Percentiles rank a stretch among this genome's conserved stretches.
Evolutionary conservation across 352 stramenopile species (phyloP).

Genomic region (Phytopythium aichiense): DNA sequence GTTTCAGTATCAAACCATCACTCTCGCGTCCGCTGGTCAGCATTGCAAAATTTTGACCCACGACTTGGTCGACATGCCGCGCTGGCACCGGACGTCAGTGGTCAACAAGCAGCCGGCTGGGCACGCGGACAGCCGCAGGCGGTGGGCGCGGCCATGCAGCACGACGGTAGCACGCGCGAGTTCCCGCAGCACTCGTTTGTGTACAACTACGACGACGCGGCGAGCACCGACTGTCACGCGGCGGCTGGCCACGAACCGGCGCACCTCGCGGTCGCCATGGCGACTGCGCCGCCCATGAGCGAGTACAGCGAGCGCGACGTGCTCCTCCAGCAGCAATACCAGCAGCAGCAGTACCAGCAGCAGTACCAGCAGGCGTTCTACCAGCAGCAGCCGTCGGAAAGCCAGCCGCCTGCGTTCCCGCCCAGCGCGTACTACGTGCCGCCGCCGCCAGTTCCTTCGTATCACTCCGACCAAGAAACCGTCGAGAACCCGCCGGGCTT

Average conservation of each 20-base stretch:
- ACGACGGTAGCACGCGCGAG: constrained; percentile 2
- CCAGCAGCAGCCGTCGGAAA: neutral
- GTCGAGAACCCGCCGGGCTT: constrained; percentile 21
- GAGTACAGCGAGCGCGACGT: constrained; percentile 1
- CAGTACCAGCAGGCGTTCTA: constrained; percentile 11
- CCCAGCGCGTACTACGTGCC: constrained; percentile 31
- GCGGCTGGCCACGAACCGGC: no score
- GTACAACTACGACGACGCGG: constrained; percentile 5
- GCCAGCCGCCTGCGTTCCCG: neutral
- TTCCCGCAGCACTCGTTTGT: constrained; percentile 9
- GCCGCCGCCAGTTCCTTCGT: constrained; percentile 15
- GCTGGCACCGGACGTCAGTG: neutral
- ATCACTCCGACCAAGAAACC: constrained; percentile 18
- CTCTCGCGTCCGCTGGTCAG: neutral
- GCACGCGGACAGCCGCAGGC: no score
- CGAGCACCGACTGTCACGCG: neutral
- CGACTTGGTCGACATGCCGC: neutral
- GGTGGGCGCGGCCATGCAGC: neutral
- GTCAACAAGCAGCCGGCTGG: neutral
- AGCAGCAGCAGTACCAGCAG: constrained; percentile 8
- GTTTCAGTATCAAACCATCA: neutral
- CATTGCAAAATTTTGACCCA: neutral
- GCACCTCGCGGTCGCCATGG: neutral
- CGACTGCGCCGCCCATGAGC: neutral
- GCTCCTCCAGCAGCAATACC: constrained; percentile 1